These are phyloP conservation scores for Huntiella savannae DNA, from an alignment of 2,329 filamentous ascomycete genomes.

Conservation along the genomic window DNA sequence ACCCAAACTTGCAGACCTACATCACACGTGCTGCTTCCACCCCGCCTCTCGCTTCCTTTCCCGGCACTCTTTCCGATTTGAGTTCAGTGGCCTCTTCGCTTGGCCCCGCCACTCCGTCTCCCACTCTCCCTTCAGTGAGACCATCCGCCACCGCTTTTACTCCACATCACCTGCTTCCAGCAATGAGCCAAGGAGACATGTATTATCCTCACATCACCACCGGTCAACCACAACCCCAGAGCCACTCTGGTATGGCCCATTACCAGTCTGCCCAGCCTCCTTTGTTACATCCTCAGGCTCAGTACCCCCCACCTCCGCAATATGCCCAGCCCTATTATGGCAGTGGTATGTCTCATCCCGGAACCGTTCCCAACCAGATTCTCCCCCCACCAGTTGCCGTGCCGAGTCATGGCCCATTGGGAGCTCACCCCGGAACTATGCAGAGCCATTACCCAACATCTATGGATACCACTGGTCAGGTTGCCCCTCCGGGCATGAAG, in stretches of 20 bases:
- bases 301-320: constrained; percentile 44
- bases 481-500: constrained; percentile 87
- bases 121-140: constrained; percentile 33
- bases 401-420: constrained; percentile 20
- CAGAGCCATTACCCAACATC: constrained; percentile 31
- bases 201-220: constrained; percentile 72
- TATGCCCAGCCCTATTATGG: constrained; percentile 55
- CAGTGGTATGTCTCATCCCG: constrained; percentile 52
- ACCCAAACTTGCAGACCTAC: constrained; percentile 51
- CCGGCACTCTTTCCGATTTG: constrained; percentile 34
- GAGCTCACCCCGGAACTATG: constrained; percentile 37
- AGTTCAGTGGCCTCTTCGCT: constrained; percentile 32
- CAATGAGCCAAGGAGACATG: constrained; percentile 83
- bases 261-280: constrained; percentile 67
- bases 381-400: constrained; percentile 41
- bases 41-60: constrained; percentile 31
- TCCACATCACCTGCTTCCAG: constrained; percentile 26
- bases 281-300: constrained; percentile 52
- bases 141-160: constrained; percentile 22
- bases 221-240: constrained; percentile 56
- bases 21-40: constrained; percentile 60
- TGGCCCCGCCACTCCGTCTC: constrained; percentile 62
- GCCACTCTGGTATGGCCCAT: constrained; percentile 40
- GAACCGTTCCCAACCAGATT: constrained; percentile 49
- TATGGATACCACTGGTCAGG: constrained; percentile 74